Evolutionary conservation across 2,329 filamentous ascomycete genomes (phyloP), one percentile per base, ranked within the genome.

Genomic region (Hypoxylon sp.): DNA sequence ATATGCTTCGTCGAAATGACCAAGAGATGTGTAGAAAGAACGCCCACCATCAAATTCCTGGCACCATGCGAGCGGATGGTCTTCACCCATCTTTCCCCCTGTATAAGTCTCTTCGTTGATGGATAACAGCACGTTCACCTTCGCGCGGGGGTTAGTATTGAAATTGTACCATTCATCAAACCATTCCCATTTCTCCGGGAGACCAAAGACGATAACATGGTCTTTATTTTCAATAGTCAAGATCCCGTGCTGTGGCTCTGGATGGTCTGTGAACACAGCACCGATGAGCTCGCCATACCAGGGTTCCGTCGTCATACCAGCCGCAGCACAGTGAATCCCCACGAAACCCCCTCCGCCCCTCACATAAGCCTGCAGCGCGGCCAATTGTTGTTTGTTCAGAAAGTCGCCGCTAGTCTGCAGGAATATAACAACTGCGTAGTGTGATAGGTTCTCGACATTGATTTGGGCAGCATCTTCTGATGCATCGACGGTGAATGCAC

Each of bases 141-240:
- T 73, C 2, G 54, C 48, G 31, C 76, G 73, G 2, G 77, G 78
- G 44, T 79, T 78, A 33, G 59, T n/a, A 54, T 73, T 69, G 64
- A 82, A 83, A 63, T 82, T 82, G 73, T 83, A 83, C 80, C 81
- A 83, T 71, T 84, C 81, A 55, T 83, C 81, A 59, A 79, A 76
- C 77, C 78, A 81, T 4, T 68, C 59, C 67, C 76, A 76, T 46
- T 73, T 50, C 42, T 71, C 46, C 3, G 57, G 58, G n/a, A 69
- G 26, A 0, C 52, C 69, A 1, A 65, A 71, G 10, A 80, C 70
- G 31, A 81, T 78, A 17, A 71, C 72, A 66, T 82, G 78, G 1
- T 52, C 48, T 4, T 62, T 63, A 17, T 78, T 76, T 39, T 78
- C 76, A 4, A 80, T 63, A 5, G 66, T 61, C 5, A 83, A 67